Evolutionary conservation across 345 rosid genomes (phyloP), one percentile per base, ranked within the genome.

Genomic region (Aquilaria yunnanensis): DNA sequence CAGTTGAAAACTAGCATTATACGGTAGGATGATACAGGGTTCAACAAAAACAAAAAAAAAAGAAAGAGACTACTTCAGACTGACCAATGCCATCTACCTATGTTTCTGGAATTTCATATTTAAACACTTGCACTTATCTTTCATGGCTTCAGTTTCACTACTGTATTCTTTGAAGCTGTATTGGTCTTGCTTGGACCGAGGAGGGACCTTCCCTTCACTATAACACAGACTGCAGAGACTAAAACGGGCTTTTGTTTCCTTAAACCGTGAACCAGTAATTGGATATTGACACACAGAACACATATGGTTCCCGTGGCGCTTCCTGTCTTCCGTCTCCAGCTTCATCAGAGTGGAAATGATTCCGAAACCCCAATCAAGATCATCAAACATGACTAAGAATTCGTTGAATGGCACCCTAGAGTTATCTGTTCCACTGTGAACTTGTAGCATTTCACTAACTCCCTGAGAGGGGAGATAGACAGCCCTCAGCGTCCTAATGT

Each of bases 221-320:
- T 88, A 91, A 66, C 97, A 91, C 61, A 81, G 89, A 73, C 75
- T 86, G 72, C 97, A 91, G 64, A 91, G 75, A 67, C 89, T 88
- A 67, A 91, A 91, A 70, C 79, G 77, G 31, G 83, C 79, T 61
- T 86, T 91, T 65, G 81, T 70, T 80, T 91, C 97, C 83, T 86
- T 91, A 77, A 91, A 91, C 60, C 94, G 89, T 9, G 91, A 86
- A 1, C 97, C 97, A 5, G 83, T 86, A 1, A 91, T 63, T 10
- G 94, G 96, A 70, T 88, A 84, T 56, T 83, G 80, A 73, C 97
- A 91, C 70, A 88, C 94, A 10, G 91, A 83, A 68, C 96, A 91
- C 2, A 81, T 77, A 33, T 73, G 84, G 68, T 72, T 67, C 9
- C 91, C 96, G 66, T 88, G 96, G 13, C 96, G 91, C 61, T 77